phyloP scores from a whole-genome alignment of 176 grass and related monocot genomes.

The Phyllostachys edulis region DNA sequence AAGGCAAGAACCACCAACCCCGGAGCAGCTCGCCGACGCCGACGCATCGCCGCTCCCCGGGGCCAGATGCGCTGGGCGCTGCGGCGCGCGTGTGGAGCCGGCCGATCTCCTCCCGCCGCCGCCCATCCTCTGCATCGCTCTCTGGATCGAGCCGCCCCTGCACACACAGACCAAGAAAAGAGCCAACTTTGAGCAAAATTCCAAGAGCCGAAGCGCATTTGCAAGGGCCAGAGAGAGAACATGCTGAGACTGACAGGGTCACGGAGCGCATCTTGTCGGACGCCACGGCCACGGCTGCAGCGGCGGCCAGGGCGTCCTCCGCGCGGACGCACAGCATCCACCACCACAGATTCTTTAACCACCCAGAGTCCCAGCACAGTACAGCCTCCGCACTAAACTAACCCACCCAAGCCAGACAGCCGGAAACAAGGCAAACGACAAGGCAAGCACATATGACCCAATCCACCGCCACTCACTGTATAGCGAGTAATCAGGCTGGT shows the following conservation, averaged over 20 bases:
- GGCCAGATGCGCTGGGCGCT: neutral
- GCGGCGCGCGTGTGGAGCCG: neutral
- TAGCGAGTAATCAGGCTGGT: neutral
- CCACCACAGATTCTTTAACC: slow-evolving; percentile 32
- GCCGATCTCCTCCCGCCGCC: slow-evolving; percentile 30
- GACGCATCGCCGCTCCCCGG: slow-evolving; percentile 21
- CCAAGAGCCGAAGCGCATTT: neutral
- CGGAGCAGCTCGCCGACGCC: slow-evolving; percentile 58
- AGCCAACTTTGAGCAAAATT: slow-evolving; percentile 10
- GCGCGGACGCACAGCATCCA: slow-evolving; percentile 61
- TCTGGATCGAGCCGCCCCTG: slow-evolving; percentile 78
- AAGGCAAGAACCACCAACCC: slow-evolving; percentile 36
- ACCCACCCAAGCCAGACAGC: neutral
- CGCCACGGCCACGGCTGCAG: slow-evolving; percentile 55
- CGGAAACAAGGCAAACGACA: slow-evolving; percentile 48
- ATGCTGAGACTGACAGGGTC: slow-evolving; percentile 43
- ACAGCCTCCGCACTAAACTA: slow-evolving; percentile 2
- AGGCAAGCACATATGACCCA: neutral
- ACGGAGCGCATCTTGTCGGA: slow-evolving; percentile 63
- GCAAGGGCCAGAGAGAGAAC: neutral
- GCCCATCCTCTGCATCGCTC: slow-evolving; percentile 59
- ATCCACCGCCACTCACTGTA: neutral
- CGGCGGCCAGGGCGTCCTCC: slow-evolving; percentile 62
- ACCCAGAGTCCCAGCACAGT: neutral
- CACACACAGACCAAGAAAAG: slow-evolving; percentile 21